Evolutionary conservation across 495 filamentous ascomycete genomes (phyloP).

Genomic region (Parathielavia appendiculata): DNA sequence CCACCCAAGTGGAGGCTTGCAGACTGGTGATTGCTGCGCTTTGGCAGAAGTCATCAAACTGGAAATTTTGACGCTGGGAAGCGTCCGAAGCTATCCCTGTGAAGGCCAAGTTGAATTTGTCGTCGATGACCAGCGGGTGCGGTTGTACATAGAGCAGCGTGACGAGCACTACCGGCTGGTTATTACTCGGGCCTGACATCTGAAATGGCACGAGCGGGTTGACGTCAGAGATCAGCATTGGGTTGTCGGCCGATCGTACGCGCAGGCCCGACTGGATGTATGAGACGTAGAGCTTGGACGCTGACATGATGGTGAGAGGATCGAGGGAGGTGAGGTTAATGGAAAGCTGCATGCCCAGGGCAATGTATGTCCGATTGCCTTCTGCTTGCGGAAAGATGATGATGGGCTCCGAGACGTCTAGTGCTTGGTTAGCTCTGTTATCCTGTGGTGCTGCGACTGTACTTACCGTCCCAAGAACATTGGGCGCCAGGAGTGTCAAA

Average conservation of each 20-base stretch:
- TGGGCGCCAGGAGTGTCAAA: conserved; percentile 15
- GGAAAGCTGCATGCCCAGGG: conserved; percentile 15
- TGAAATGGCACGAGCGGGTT: conserved; percentile 22
- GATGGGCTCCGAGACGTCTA: conserved; percentile 20
- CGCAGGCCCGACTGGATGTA: conserved; percentile 19
- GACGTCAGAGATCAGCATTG: conserved; percentile 15
- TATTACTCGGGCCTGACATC: not conserved
- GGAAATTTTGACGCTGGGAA: conserved; percentile 13
- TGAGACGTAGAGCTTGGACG: conserved; percentile 13
- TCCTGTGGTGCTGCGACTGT: not conserved
- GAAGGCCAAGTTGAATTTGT: conserved; percentile 11
- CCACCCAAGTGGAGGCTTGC: conserved; percentile 11
- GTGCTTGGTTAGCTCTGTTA: not conserved
- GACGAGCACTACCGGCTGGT: conserved; percentile 15
- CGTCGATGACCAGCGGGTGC: conserved; percentile 17
- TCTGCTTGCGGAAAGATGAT: conserved; percentile 14
- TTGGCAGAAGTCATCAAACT: conserved; percentile 17
- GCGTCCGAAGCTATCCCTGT: conserved; percentile 11
- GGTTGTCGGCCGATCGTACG: not conserved
- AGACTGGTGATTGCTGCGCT: conserved; percentile 9
- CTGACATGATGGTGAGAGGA: conserved; percentile 4
- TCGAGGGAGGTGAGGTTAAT: conserved; percentile 16
- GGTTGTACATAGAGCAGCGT: conserved; percentile 22
- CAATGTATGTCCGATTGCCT: conserved; percentile 21
- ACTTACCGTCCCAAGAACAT: conserved; percentile 18